Percentiles rank a stretch among this genome's conserved stretches.
Conservation (phyloP, 805 yeast species). For the Suhomyces canberraensis region DNA sequence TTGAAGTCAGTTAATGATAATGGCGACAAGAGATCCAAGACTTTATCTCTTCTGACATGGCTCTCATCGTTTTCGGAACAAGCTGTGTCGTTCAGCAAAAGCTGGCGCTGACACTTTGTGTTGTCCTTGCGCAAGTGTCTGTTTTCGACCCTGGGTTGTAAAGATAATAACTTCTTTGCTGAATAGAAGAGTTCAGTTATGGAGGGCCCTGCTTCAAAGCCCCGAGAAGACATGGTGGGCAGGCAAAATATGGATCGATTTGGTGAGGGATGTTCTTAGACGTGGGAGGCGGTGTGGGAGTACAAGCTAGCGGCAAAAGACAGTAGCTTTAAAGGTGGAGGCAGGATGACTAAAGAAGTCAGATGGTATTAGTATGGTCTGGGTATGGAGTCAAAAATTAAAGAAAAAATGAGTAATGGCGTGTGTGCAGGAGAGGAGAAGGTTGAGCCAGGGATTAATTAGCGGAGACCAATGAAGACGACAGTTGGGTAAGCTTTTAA, state of each 20-base stretch:
- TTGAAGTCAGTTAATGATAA: constrained; percentile 36
- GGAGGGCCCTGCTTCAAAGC: constrained; percentile 27
- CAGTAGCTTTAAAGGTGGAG: no score
- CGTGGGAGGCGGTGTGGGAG: no score
- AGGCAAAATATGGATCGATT: neutral
- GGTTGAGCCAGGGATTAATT: no score
- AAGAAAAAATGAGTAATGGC: neutral
- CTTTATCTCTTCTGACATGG: constrained; percentile 16
- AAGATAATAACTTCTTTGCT: constrained; percentile 36
- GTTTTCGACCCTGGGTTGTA: constrained; percentile 40
- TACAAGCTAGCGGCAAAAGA: no score
- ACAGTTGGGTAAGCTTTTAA: no score
- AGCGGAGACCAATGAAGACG: no score
- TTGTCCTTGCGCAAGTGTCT: constrained; percentile 36
- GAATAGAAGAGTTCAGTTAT: constrained; percentile 41
- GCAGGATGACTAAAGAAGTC: no score
- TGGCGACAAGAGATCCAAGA: constrained; percentile 40
- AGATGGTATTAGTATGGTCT: no score
- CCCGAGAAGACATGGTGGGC: constrained; percentile 6
- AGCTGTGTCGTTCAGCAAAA: neutral
- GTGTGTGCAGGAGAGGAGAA: neutral
- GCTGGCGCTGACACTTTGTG: constrained; percentile 21
- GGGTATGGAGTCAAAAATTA: no score
- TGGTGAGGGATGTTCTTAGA: neutral
- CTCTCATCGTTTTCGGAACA: neutral